These are phyloP conservation scores for Pseudonitzschia pungens DNA, from an alignment of 108 stramenopile species.

Conservation along the genomic window DNA sequence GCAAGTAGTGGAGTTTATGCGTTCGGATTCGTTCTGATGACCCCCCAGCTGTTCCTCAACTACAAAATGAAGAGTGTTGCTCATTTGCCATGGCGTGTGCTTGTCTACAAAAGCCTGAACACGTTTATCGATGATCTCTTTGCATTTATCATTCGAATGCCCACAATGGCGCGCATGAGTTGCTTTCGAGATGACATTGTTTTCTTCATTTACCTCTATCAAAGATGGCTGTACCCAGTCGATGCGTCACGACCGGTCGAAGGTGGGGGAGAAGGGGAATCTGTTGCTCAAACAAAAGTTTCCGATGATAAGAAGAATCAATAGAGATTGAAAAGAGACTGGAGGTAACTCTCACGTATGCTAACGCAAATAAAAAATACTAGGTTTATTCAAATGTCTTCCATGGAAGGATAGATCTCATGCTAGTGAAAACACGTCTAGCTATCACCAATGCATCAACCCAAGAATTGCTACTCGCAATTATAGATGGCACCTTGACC, in stretches of 20 bases:
- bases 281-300: neutral
- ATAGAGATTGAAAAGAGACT: conserved; percentile 7
- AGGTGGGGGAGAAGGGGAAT: conserved; percentile 46
- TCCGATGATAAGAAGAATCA: conserved; percentile 36
- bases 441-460: too few species aligned
- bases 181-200: conserved; percentile 97
- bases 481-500: neutral
- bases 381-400: too few species aligned
- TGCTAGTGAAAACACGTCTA: too few species aligned
- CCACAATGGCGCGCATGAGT: conserved; percentile 92
- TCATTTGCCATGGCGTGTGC: conserved; percentile 87
- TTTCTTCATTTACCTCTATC: conserved; percentile 94
- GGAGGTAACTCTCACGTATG: too few species aligned
- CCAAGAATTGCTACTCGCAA: too few species aligned
- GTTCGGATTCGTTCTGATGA: conserved; percentile 87
- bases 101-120: conserved; percentile 90
- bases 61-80: conserved; percentile 88
- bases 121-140: conserved; percentile 97
- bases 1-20: conserved; percentile 85
- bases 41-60: conserved; percentile 89
- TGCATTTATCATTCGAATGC: conserved; percentile 96
- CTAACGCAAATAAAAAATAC: too few species aligned
- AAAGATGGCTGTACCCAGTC: conserved; percentile 93
- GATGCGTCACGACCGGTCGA: conserved; percentile 73
- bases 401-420: too few species aligned